These are phyloP conservation scores for Acarospora socialis DNA, from an alignment of 2,329 filamentous ascomycete genomes.

Conservation along the genomic window DNA sequence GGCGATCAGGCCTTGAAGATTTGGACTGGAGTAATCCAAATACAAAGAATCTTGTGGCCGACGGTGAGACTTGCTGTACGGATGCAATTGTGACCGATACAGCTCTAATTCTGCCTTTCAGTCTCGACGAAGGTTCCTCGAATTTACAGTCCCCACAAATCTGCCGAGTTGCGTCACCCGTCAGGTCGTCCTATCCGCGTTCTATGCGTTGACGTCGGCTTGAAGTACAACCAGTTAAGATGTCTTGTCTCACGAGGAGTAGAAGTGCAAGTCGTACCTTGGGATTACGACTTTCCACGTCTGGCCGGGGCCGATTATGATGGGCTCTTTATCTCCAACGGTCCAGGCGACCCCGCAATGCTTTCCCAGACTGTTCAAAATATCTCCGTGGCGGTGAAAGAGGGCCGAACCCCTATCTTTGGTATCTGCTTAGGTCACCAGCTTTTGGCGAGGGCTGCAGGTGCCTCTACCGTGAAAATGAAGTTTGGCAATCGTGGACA, in stretches of 20 bases:
- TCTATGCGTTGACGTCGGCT: constrained; percentile 86
- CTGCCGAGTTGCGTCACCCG: constrained; percentile 65
- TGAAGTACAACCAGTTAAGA: constrained; percentile 96
- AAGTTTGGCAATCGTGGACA: constrained; percentile 98
- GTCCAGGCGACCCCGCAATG: constrained; percentile 84
- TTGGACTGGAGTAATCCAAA: constrained; percentile 90
- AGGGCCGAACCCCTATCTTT: constrained; percentile 75
- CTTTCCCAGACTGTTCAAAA: constrained; percentile 68
- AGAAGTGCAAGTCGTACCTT: constrained; percentile 87
- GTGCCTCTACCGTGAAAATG: constrained; percentile 83
- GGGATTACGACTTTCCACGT: constrained; percentile 80
- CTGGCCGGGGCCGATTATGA: constrained; percentile 76
- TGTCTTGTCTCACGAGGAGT: constrained; percentile 85
- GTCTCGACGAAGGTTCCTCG: constrained; percentile 82
- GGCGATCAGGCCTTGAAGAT: constrained; percentile 47
- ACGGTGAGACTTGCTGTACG: constrained; percentile 68
- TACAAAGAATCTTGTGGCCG: constrained; percentile 77
- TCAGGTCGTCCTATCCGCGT: constrained; percentile 78
- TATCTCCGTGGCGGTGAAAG: constrained; percentile 59
- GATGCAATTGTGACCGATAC: constrained; percentile 9
- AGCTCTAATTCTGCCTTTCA: constrained; percentile 33
- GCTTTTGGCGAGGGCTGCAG: constrained; percentile 74
- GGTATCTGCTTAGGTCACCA: constrained; percentile 96
- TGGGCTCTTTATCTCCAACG: constrained; percentile 95
- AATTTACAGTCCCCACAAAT: constrained; percentile 63